phyloP scores from a whole-genome alignment of 176 grass and related monocot species.

The Secale cereale region DNA sequence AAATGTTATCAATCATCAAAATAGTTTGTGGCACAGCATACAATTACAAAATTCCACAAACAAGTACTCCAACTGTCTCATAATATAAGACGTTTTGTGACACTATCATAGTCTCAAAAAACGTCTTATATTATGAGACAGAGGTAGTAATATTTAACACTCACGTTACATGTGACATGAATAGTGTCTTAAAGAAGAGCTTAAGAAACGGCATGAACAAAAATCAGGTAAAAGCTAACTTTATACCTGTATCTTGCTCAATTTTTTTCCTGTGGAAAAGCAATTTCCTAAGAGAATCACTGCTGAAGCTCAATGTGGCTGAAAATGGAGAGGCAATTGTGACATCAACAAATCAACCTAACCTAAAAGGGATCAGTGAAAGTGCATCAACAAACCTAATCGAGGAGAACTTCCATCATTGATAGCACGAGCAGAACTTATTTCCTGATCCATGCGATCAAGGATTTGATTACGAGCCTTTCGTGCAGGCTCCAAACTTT shows the following conservation, averaged over 20 bases:
- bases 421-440: conserved; percentile 67
- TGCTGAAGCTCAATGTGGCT: conserved; percentile 78
- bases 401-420: conserved; percentile 75
- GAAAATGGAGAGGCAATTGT: conserved; percentile 35
- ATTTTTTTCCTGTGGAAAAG: conserved; percentile 79
- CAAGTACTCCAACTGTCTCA: not conserved
- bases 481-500: conserved; percentile 83
- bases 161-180: not conserved
- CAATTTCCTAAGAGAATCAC: conserved; percentile 69
- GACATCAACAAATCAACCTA: conserved; percentile 19
- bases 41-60: conserved; percentile 8
- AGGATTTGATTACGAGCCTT: conserved; percentile 88
- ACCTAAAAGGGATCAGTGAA: not conserved
- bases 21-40: not conserved
- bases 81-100: too few relatives aligned
- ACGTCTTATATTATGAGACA: too few relatives aligned
- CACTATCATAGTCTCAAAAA: too few relatives aligned
- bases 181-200: not conserved
- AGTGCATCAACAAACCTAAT: conserved; percentile 55
- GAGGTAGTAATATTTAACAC: not conserved
- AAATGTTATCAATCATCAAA: not conserved
- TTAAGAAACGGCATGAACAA: conserved; percentile 17
- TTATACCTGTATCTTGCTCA: conserved; percentile 89
- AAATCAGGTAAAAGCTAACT: not conserved
- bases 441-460: conserved; percentile 87